Base-by-base conservation (phyloP, 495 filamentous ascomycete species). In the Neurospora terricola region DNA sequence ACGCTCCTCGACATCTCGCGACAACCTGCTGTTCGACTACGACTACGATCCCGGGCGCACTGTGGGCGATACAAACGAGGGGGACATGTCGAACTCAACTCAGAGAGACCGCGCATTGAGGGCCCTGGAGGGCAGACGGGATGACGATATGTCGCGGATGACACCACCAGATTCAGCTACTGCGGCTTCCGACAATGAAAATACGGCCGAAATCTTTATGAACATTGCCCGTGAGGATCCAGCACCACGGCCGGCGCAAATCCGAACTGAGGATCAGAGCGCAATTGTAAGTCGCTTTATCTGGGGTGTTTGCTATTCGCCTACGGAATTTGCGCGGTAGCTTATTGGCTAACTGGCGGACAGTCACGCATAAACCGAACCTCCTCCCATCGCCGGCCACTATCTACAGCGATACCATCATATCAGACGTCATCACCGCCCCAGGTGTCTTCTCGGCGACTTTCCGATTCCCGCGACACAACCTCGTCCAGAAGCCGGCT, bases 121-220 rank as follows among this genome's bases (percentile, higher is more conserved):
- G 54, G 83, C 86, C 45, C 77, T 87, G 38, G 86, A 88, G 62
- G 86, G 85, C 36, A 83, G 77, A 38, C 72, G 72, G 39, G 77
- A 78, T 38, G 81, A 85, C 43, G 80, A 81, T 10, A 81, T 82
- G 42, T 77, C 76, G 39, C 83, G 81, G 38, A 80, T 80, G 71
- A 81, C 83, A 23, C 82, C 83, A 9, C 79, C 79, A 27, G 82
- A 84, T 73, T 83, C 83, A 4, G 79, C 79, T 11, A 82, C 74
- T 72, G 78, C 71, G 73, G 83, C 71, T 74, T 84, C 81, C 14
- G 81, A 83, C 69, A 83, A 80, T 39, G 85, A 85, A 59, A 84
- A 85, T 68, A 85, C 77, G 12, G 85, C 83, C 69, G 87, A 89
- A 78, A 75, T 88, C 36, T 89, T 89, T 72, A 82, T 89, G 66